Percentiles rank a stretch among this genome's conserved stretches.
Conservation (phyloP, 2,329 filamentous ascomycete species). For the Fusarium vanettenii region DNA sequence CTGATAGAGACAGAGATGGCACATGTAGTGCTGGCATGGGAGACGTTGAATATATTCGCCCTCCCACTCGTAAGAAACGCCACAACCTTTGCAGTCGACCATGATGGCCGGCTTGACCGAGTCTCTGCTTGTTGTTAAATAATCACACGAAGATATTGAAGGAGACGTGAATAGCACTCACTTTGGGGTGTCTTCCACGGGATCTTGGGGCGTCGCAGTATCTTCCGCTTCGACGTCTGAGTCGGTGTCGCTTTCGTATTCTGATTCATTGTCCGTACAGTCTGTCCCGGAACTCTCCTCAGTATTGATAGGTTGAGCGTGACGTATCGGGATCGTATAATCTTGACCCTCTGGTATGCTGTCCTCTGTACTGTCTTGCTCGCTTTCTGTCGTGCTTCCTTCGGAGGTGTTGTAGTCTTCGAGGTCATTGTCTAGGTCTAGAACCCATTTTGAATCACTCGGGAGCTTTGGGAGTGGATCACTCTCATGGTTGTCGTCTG, state of each 20-base stretch:
- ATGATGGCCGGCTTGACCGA: background rate
- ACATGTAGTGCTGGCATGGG: background rate
- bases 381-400: background rate
- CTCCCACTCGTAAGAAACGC: background rate
- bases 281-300: background rate
- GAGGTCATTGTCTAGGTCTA: background rate
- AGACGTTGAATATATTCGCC: background rate
- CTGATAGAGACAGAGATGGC: background rate
- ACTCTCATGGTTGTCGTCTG: background rate
- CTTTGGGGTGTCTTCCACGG: background rate
- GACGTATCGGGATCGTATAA: background rate
- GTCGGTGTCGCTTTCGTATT: background rate
- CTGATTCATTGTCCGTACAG: background rate
- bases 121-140: background rate
- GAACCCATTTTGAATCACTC: background rate
- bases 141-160: background rate
- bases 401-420: background rate
- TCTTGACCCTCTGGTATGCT: background rate
- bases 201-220: background rate
- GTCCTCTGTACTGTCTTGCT: background rate
- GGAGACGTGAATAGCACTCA: background rate
- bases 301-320: background rate
- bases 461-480: background rate
- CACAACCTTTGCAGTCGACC: background rate
- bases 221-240: background rate